Conservation (phyloP, 805 yeast species). For the Blastobotrys peoriensis region DNA sequence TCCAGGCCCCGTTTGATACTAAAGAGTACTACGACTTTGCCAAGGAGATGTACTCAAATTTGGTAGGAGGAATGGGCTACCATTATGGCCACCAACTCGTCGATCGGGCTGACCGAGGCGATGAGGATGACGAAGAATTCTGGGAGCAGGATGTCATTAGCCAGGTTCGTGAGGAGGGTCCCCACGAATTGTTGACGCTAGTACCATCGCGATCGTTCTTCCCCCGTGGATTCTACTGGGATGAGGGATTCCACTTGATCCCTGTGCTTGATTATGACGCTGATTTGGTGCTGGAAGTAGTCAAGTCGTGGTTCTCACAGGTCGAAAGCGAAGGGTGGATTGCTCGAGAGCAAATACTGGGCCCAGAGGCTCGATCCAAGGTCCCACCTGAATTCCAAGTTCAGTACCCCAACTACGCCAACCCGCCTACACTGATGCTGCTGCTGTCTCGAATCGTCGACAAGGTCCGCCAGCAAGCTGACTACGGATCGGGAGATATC, state of each 20-base stretch:
- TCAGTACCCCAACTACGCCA: constrained; percentile 86
- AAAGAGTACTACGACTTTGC: constrained; percentile 51
- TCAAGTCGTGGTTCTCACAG: constrained; percentile 79
- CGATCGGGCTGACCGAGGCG: constrained; percentile 62
- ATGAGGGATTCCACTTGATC: constrained; percentile 90
- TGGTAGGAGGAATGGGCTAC: constrained; percentile 86
- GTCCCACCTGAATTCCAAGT: constrained; percentile 80
- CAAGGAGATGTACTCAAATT: constrained; percentile 70
- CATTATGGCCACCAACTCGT: constrained; percentile 79
- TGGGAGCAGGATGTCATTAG: constrained; percentile 24
- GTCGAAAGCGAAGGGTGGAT: constrained; percentile 95
- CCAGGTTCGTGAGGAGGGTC: constrained; percentile 64
- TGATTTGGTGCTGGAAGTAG: constrained; percentile 70
- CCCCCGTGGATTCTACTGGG: constrained; percentile 98
- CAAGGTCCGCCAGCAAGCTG: constrained; percentile 23
- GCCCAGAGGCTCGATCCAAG: constrained; percentile 80
- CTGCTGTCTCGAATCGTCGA: constrained; percentile 43
- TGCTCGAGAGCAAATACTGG: constrained; percentile 90
- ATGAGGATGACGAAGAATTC: constrained; percentile 62
- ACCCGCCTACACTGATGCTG: constrained; percentile 90
- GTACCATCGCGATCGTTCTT: constrained; percentile 92
- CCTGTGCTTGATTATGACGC: constrained; percentile 79
- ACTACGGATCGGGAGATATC: background rate
- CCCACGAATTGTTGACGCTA: constrained; percentile 66
- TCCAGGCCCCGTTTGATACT: constrained; percentile 49